Percentiles rank a stretch among this genome's conserved stretches.
These are phyloP conservation scores for Yamadazyma diospyri DNA, from an alignment of 1,139 yeast genomes.

Conservation along the genomic window DNA sequence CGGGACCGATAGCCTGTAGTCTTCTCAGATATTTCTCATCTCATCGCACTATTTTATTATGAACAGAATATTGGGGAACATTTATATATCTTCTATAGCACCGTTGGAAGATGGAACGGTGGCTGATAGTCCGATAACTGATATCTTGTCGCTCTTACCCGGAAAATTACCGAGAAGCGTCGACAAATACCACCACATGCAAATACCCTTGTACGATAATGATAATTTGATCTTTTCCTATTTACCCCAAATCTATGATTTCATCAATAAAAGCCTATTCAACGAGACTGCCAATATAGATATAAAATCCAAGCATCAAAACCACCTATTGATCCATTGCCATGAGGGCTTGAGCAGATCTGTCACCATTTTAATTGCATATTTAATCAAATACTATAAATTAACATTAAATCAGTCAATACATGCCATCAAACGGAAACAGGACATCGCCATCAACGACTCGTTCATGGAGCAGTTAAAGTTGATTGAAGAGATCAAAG, in stretches of 20 bases:
- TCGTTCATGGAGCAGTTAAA: conserved; percentile 72
- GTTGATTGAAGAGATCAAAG: conserved; percentile 45
- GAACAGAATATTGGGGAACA: conserved; percentile 59
- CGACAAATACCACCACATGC: conserved; percentile 38
- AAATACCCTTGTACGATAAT: conserved; percentile 69
- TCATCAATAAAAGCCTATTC: conserved; percentile 62
- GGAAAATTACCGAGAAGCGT: conserved; percentile 56
- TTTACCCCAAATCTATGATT: conserved; percentile 57
- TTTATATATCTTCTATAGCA: conserved; percentile 57
- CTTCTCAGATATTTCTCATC: conserved; percentile 1
- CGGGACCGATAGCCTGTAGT: too few species aligned
- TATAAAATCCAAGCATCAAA: conserved; percentile 30
- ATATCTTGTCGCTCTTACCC: conserved; percentile 64
- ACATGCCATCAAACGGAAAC: conserved; percentile 65
- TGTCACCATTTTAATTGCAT: conserved; percentile 68
- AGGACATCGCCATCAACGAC: conserved; percentile 56
- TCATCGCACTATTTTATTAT: conserved; percentile 14
- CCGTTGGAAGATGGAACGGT: conserved; percentile 50
- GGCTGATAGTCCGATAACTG: conserved; percentile 51
- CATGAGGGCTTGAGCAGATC: conserved; percentile 90
- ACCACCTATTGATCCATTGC: conserved; percentile 59
- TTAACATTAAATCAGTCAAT: conserved; percentile 59
- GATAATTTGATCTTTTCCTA: conserved; percentile 58
- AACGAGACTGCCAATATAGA: conserved; percentile 9
- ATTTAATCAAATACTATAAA: conserved; percentile 70